A percentile compares a stretch with the other conserved stretches of the same genome.
Evolutionary conservation across 2,329 filamentous ascomycete genomes (phyloP).

Genomic region (Ophioceras dolichostomum): DNA sequence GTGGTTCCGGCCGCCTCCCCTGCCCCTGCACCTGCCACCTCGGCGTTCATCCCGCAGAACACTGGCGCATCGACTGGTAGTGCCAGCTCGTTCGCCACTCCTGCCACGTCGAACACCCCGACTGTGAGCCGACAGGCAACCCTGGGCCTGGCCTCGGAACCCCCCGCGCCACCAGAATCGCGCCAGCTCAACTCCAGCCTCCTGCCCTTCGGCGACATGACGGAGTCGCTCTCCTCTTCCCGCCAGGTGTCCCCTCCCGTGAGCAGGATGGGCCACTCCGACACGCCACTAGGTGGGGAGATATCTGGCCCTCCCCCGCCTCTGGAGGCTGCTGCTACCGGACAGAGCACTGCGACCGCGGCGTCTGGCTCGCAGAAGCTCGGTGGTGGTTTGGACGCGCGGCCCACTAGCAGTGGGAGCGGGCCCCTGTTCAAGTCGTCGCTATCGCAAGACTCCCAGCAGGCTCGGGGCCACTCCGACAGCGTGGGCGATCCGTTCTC

Average conservation of each 20-base stretch:
- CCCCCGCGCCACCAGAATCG: conserved; percentile 56
- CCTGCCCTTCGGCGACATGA: conserved; percentile 54
- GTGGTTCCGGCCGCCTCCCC: conserved; percentile 22
- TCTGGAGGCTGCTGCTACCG: conserved; percentile 23
- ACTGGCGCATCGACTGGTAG: conserved; percentile 42
- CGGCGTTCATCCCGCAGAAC: conserved; percentile 52
- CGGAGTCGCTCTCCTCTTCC: conserved; percentile 63
- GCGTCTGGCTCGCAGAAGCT: not conserved
- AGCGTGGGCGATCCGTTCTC: conserved; percentile 36
- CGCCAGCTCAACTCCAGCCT: conserved; percentile 68
- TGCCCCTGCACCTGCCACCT: conserved; percentile 28
- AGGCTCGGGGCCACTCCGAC: conserved; percentile 10
- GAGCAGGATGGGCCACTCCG: conserved; percentile 47
- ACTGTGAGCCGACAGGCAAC: conserved; percentile 50
- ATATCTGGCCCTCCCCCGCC: conserved; percentile 18
- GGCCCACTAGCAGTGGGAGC: not conserved
- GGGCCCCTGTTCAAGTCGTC: not conserved
- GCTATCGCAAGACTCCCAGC: not conserved
- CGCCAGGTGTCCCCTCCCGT: conserved; percentile 65
- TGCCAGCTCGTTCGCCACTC: conserved; percentile 39
- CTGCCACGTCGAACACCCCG: conserved; percentile 46
- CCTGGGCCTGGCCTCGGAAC: conserved; percentile 32
- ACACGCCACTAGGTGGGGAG: conserved; percentile 15
- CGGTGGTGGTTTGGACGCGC: not conserved
- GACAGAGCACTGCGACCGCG: conserved; percentile 20